A percentile compares a stretch with the other conserved stretches of the same genome.
Conservation (phyloP, 352 stramenopile species). For the Lagenidium giganteum region DNA sequence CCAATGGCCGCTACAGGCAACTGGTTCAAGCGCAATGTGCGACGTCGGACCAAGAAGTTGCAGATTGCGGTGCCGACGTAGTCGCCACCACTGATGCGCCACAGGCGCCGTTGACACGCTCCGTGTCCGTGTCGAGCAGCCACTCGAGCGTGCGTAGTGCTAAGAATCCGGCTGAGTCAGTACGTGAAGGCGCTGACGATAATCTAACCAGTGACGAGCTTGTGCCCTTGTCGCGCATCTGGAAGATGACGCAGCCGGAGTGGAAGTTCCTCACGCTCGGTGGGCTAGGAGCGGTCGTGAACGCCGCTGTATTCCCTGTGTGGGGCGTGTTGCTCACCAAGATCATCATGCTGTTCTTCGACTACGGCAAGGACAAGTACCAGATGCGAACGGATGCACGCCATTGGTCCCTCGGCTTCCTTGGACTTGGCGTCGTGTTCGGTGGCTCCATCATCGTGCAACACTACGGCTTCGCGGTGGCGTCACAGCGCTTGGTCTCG, state of each 20-base stretch:
- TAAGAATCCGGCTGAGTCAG: too few relatives aligned
- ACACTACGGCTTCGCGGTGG: conserved; percentile 48
- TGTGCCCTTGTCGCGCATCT: conserved; percentile 24
- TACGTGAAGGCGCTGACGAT: too few relatives aligned
- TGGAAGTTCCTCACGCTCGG: conserved; percentile 43
- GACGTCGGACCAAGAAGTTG: too few relatives aligned
- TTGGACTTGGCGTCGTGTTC: conserved; percentile 32
- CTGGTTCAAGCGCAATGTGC: conserved; percentile 45
- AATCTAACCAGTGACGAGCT: background rate
- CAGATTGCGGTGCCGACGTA: too few relatives aligned
- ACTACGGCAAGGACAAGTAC: conserved; percentile 26
- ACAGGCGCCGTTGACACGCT: too few relatives aligned
- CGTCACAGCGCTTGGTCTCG: conserved; percentile 37
- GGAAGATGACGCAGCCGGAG: conserved; percentile 36
- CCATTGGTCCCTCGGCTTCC: conserved; percentile 29
- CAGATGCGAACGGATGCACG: conserved; percentile 31
- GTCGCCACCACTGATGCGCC: too few relatives aligned
- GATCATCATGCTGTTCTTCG: conserved; percentile 46
- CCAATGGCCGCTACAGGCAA: conserved; percentile 32
- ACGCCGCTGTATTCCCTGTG: conserved; percentile 36
- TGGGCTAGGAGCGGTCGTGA: conserved; percentile 28
- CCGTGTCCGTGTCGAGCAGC: too few relatives aligned
- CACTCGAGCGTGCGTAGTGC: too few relatives aligned
- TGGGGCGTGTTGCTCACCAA: conserved; percentile 48
- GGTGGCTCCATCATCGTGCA: conserved; percentile 33